Conservation (phyloP, 768 basidiomycete genomes). For the Pleurotus ostreatus region DNA sequence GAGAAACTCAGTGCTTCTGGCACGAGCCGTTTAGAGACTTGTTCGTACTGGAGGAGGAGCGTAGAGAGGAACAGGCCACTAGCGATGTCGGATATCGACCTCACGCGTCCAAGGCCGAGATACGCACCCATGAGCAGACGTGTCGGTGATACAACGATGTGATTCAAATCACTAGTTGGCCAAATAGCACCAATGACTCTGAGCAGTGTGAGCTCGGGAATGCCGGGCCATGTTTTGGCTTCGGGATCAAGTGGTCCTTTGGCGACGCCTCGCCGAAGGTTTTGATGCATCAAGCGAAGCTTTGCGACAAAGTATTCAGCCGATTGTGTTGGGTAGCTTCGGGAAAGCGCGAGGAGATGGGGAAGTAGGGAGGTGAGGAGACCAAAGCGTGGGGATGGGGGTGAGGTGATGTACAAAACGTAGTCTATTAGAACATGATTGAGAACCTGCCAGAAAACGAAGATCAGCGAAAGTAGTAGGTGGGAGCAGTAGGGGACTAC, state of each 20-base stretch:
- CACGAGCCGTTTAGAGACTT: constrained; percentile 77
- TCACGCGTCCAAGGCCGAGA: constrained; percentile 77
- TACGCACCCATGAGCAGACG: constrained; percentile 90
- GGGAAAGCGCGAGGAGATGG: constrained; percentile 75
- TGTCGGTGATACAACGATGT: constrained; percentile 83
- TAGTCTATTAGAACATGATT: constrained; percentile 84
- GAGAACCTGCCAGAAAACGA: constrained; percentile 25
- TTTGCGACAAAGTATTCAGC: constrained; percentile 81
- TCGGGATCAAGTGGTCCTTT: constrained; percentile 54
- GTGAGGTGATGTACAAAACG: constrained; percentile 69
- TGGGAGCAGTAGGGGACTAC: constrained; percentile 33
- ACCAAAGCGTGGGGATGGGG: constrained; percentile 54
- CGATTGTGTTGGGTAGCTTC: constrained; percentile 74
- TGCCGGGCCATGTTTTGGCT: constrained; percentile 85
- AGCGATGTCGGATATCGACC: constrained; percentile 69
- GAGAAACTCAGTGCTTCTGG: constrained; percentile 90
- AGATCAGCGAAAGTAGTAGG: background rate
- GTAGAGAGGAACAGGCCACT: constrained; percentile 90
- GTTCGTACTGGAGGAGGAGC: constrained; percentile 81
- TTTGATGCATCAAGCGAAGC: constrained; percentile 89
- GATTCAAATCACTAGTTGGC: constrained; percentile 94
- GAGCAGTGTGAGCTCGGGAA: constrained; percentile 77
- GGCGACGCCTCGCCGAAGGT: constrained; percentile 78
- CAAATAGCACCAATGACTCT: constrained; percentile 79
- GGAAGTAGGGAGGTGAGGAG: constrained; percentile 66